Conservation (phyloP, 2,329 filamentous ascomycete genomes). For the Chalaropsis ovoidea region DNA sequence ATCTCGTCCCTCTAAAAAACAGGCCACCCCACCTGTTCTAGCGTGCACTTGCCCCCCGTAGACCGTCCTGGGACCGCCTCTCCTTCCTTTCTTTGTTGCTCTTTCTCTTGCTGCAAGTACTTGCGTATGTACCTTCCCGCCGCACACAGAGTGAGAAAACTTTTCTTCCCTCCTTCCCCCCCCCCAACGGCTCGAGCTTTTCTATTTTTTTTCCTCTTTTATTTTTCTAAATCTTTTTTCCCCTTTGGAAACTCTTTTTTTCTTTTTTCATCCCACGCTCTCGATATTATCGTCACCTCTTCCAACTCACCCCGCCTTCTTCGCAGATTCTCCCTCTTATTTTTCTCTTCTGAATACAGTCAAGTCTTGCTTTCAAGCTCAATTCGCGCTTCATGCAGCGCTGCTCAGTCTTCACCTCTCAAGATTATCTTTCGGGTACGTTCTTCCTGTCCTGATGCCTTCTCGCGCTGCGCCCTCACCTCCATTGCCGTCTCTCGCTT, state of each 20-base stretch:
- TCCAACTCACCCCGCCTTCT: slow-evolving; percentile 16
- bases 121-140: slow-evolving; percentile 4
- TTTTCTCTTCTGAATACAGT: slow-evolving; percentile 20
- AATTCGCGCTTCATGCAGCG: slow-evolving; percentile 71
- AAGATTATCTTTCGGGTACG: slow-evolving; percentile 72
- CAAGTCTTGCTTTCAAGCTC: slow-evolving; percentile 33
- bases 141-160: slow-evolving; percentile 18
- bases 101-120: background rate
- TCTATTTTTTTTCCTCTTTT: background rate
- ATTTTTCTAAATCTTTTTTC: slow-evolving; percentile 16
- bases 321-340: slow-evolving; percentile 25
- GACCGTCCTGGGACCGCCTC: background rate
- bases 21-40: slow-evolving; percentile 14
- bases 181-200: slow-evolving; percentile 12
- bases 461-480: background rate
- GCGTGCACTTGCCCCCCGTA: background rate
- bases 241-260: slow-evolving; percentile 14
- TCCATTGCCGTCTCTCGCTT: slow-evolving; percentile 23
- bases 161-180: slow-evolving; percentile 9
- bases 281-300: slow-evolving; percentile 13
- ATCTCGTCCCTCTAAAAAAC: background rate
- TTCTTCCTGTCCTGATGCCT: slow-evolving; percentile 34
- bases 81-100: slow-evolving; percentile 16
- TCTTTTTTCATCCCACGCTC: slow-evolving; percentile 22
- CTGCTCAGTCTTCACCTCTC: slow-evolving; percentile 76